Evolutionary conservation across 1,284 basidiomycete species (phyloP).

Genomic region (Crucibulum cyathiforme): DNA sequence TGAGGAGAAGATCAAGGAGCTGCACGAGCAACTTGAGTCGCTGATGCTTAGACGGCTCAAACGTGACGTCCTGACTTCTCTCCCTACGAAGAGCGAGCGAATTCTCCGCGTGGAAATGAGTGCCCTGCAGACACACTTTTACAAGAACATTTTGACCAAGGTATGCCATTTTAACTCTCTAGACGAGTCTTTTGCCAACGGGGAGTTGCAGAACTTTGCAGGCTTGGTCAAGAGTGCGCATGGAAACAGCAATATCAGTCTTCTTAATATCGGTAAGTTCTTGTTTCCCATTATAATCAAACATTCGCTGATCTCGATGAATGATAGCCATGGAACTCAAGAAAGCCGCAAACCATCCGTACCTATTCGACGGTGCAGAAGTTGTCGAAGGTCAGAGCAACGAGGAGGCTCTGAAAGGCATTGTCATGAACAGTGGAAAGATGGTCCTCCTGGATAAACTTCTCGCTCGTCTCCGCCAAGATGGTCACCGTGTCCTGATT

Average conservation of each 20-base stretch:
- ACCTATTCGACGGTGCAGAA: conserved; percentile 97
- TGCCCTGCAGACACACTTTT: conserved; percentile 96
- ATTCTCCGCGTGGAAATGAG: conserved; percentile 99
- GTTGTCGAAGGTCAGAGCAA: conserved; percentile 66
- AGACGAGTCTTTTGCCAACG: conserved; percentile 1
- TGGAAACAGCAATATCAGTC: conserved; percentile 85
- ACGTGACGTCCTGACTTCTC: conserved; percentile 95
- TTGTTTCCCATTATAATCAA: neutral
- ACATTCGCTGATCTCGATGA: neutral
- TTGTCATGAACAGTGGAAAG: conserved; percentile 99
- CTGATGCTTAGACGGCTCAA: conserved; percentile 97
- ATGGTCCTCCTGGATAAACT: conserved; percentile 97
- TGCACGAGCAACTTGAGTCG: conserved; percentile 92
- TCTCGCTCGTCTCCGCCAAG: conserved; percentile 85
- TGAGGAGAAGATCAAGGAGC: conserved; percentile 92
- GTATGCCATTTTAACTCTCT: conserved; percentile 42
- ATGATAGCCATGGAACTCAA: conserved; percentile 89
- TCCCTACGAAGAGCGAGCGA: conserved; percentile 98
- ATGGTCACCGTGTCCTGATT: conserved; percentile 96
- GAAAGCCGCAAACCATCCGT: conserved; percentile 98
- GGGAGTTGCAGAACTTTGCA: conserved; percentile 80
- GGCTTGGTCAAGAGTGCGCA: conserved; percentile 89
- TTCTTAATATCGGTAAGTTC: conserved; percentile 86
- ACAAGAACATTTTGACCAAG: conserved; percentile 99
- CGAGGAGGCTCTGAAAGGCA: conserved; percentile 91